phyloP scores from a whole-genome alignment of 2,329 filamentous ascomycete genomes.

The Ceratocystis albifundus region DNA sequence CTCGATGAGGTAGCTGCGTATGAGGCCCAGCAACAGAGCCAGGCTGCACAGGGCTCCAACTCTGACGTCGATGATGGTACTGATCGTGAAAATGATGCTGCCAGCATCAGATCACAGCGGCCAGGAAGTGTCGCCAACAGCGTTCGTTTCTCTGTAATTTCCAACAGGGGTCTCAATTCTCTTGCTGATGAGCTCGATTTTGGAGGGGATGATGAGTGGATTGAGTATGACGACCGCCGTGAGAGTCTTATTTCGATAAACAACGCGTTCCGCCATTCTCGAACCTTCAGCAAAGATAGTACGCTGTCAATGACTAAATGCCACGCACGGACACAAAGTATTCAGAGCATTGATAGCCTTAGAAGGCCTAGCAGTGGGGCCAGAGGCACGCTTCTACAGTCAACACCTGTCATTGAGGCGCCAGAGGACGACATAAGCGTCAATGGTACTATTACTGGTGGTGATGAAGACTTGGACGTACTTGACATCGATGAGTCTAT shows the following conservation, averaged over 20 bases:
- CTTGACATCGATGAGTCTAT: conserved; percentile 10
- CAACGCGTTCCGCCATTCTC: conserved; percentile 36
- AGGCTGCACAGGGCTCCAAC: conserved; percentile 27
- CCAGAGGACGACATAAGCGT: conserved; percentile 40
- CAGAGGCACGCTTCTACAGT: conserved; percentile 43
- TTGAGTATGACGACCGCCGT: conserved; percentile 55
- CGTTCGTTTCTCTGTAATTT: conserved; percentile 61
- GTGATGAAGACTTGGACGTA: conserved; percentile 12
- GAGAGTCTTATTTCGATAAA: conserved; percentile 47
- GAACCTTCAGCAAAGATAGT: conserved; percentile 49
- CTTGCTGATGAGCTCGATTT: conserved; percentile 86
- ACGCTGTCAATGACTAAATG: conserved; percentile 34
- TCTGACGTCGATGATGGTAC: conserved; percentile 48
- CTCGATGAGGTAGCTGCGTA: conserved; percentile 73
- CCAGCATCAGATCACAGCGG: conserved; percentile 46
- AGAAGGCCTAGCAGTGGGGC: conserved; percentile 39
- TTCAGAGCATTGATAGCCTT: conserved; percentile 38
- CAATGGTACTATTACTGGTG: conserved; percentile 16
- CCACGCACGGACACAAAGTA: conserved; percentile 47
- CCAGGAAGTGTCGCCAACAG: conserved; percentile 63
- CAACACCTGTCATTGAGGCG: conserved; percentile 44
- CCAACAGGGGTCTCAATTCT: conserved; percentile 52
- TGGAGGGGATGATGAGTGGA: conserved; percentile 63
- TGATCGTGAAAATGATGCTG: conserved; percentile 55
- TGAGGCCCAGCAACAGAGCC: conserved; percentile 44